A percentile compares a stretch with the other conserved stretches of the same genome.
Evolutionary conservation across 805 yeast species (phyloP).

Genomic region (Ogataea angusta): DNA sequence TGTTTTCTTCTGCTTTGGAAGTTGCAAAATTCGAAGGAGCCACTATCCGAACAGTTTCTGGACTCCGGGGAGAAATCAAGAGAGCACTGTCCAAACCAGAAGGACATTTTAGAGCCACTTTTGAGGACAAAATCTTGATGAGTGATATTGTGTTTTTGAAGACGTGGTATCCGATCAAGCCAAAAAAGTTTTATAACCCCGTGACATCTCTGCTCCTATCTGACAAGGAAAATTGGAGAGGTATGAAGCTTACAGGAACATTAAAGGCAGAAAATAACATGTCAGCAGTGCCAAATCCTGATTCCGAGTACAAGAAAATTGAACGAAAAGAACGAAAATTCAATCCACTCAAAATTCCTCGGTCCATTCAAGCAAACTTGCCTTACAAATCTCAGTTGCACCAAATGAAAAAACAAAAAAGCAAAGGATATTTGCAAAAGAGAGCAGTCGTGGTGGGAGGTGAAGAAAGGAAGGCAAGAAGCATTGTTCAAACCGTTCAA

Average conservation of each 20-base stretch:
- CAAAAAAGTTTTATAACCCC: slow-evolving; percentile 90
- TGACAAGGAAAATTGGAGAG: slow-evolving; percentile 87
- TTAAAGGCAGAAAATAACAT: slow-evolving; percentile 75
- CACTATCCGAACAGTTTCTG: slow-evolving; percentile 91
- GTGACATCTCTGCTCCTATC: slow-evolving; percentile 81
- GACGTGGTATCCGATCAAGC: slow-evolving; percentile 95
- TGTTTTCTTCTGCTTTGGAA: slow-evolving; percentile 90
- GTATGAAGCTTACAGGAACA: slow-evolving; percentile 93
- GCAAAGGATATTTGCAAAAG: slow-evolving; percentile 75
- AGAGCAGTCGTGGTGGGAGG: slow-evolving; percentile 93
- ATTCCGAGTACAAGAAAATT: slow-evolving; percentile 59
- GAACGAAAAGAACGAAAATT: slow-evolving; percentile 83
- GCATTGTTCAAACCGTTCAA: slow-evolving; percentile 80
- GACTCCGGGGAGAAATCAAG: slow-evolving; percentile 96
- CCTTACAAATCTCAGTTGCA: slow-evolving; percentile 93
- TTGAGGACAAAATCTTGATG: slow-evolving; percentile 91
- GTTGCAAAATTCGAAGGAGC: slow-evolving; percentile 99
- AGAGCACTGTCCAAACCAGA: slow-evolving; percentile 92
- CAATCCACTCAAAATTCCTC: slow-evolving; percentile 86
- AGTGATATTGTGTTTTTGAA: slow-evolving; percentile 86
- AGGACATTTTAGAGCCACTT: slow-evolving; percentile 93
- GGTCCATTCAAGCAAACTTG: slow-evolving; percentile 63
- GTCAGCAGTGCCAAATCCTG: slow-evolving; percentile 55
- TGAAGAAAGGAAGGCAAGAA: slow-evolving; percentile 90
- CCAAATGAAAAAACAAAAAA: slow-evolving; percentile 82